Conservation (phyloP, 208 protist genomes). For the Sergeia podlipaevii region DNA sequence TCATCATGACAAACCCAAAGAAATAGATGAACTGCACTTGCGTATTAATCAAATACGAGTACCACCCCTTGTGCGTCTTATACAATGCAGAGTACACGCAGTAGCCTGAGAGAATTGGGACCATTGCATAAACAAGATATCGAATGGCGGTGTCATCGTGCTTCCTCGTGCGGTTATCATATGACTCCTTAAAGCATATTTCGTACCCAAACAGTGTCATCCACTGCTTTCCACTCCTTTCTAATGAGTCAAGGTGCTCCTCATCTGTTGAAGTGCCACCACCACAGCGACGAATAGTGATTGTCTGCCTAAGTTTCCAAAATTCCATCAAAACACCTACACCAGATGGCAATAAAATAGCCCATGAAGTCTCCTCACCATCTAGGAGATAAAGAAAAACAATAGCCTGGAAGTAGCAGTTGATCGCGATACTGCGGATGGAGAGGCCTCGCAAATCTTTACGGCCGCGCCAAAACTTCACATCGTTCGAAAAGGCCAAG, state of each 20-base stretch:
- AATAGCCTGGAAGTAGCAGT: slow-evolving; percentile 91
- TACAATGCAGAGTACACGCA: slow-evolving; percentile 95
- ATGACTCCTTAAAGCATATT: slow-evolving; percentile 54
- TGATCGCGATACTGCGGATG: slow-evolving; percentile 93
- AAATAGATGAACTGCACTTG: slow-evolving; percentile 91
- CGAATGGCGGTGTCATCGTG: slow-evolving; percentile 93
- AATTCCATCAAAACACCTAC: slow-evolving; percentile 93
- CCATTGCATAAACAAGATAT: slow-evolving; percentile 92
- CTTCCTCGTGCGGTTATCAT: slow-evolving; percentile 75
- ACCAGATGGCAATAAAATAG: slow-evolving; percentile 89
- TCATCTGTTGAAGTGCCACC: background rate
- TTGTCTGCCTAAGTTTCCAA: slow-evolving; percentile 96
- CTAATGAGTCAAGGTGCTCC: background rate
- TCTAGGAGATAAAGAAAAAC: slow-evolving; percentile 99
- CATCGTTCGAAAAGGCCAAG: slow-evolving; percentile 98
- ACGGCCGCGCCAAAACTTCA: slow-evolving; percentile 80
- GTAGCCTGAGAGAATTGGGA: slow-evolving; percentile 92
- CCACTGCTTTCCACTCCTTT: slow-evolving; percentile 1
- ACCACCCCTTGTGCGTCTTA: slow-evolving; percentile 93
- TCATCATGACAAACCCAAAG: slow-evolving; percentile 98
- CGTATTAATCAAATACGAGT: slow-evolving; percentile 87
- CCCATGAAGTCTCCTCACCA: slow-evolving; percentile 90
- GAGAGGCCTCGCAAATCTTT: slow-evolving; percentile 97
- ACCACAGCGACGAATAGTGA: slow-evolving; percentile 4
- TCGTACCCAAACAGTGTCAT: slow-evolving; percentile 26